Conservation (phyloP, 257 asterid species). For the Nicotiana knightiana region DNA sequence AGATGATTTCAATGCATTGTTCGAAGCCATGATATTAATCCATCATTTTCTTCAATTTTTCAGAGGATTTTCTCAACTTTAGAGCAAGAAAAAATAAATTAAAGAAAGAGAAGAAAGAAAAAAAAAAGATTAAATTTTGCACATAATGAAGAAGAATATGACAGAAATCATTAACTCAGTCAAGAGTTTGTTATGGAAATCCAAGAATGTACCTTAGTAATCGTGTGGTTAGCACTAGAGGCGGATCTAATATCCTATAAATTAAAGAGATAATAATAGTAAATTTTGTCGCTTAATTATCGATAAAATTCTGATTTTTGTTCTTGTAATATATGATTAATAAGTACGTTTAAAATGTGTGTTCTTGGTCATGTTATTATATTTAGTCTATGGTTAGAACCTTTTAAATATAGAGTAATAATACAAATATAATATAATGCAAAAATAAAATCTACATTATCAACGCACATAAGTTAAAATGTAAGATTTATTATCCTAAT, state of each 20-base stretch:
- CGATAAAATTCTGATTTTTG: background rate
- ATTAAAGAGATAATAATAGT: background rate
- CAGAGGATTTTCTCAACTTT: background rate
- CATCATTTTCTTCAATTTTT: background rate
- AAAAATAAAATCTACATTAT: too few relatives aligned
- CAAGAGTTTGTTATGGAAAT: background rate
- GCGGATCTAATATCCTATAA: background rate
- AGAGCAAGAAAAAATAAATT: background rate
- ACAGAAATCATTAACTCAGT: background rate
- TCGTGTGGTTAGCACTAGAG: background rate
- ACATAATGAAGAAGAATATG: background rate
- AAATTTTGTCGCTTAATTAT: background rate
- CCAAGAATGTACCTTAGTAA: background rate
- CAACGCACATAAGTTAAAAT: too few relatives aligned
- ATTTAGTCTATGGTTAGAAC: too few relatives aligned
- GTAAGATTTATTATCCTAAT: too few relatives aligned
- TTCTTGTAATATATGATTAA: background rate
- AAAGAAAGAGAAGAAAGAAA: background rate
- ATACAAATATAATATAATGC: too few relatives aligned
- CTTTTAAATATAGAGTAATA: too few relatives aligned
- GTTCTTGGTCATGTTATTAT: too few relatives aligned
- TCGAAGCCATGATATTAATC: constrained; percentile 1
- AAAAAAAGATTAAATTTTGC: background rate
- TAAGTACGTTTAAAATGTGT: too few relatives aligned
- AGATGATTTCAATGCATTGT: background rate